Evolutionary conservation across 257 asterid species (phyloP), one percentile per base, ranked within the genome.

Genomic region (Nicotiana knightiana): DNA sequence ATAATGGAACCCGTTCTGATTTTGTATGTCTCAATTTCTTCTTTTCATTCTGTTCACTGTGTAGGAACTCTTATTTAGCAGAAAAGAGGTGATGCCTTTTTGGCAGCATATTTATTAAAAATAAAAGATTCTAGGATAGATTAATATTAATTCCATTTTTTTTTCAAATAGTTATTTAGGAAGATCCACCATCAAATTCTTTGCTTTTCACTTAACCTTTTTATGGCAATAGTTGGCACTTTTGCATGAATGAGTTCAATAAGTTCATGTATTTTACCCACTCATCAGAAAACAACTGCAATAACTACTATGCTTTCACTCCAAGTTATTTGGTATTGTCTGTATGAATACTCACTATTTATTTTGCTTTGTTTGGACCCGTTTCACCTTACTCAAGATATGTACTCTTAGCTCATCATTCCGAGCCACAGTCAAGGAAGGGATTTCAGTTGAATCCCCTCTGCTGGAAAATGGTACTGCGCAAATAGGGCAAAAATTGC

Each of bases 1-100:
- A 96, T 82, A 87, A 87, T 78, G 99, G 99, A 79, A 86, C 81
- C 81, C 85, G 93, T 80, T 92, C 98, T 32, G 77, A 81, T 65
- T 94, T 94, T 86, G 98, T 95, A 87, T 26, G 86, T 79, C 80
- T 82, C 71, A 12, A 59, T 46, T 12, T 32, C 10, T 21, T 70
- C 18, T 21, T 8, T 39, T 66, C 78, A 13, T 9, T 11, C 17
- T 57, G 26, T 57, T 21, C 11, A 61, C 30, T 61, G 3, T 9
- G 24, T 61, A 2, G 26, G 63, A 57, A 18, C 11, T 18, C 28
- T 18, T 6, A 1, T 43, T 55, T 17, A 13, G 17, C 18, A 54
- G 59, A 5, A 54, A 11, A 53, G 17, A 57, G 62, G 8, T 18
- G 24, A 57, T 18, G n/a, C 26, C 26, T 58, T 58, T 61, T 61